Evolutionary conservation across 139 green algal genomes (phyloP), one percentile per base, ranked within the genome.

Genomic region (Closterium sp.): DNA sequence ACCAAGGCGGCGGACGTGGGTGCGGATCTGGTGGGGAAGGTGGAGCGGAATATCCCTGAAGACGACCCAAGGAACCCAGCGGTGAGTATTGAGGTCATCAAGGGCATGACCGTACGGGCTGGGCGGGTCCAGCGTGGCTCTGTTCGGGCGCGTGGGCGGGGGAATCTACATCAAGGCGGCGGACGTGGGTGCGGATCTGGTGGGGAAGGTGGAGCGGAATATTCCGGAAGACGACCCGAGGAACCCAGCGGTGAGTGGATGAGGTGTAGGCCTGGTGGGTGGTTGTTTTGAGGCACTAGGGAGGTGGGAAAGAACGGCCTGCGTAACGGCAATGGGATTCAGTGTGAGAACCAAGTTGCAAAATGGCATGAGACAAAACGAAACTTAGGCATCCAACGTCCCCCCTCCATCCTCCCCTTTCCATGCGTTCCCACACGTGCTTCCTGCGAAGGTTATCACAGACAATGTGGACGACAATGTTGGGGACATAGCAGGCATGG

Each of bases 401-500:
- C 38, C 38, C 38, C 38, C 38, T 50, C 38, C 38, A 50, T 17
- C 38, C 38, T 9, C 34, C 38, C 38, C 38, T 9, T 50, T 50
- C 38, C 38, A 50, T 50, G 38, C 38, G 11, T 50, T 50, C 38
- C 38, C 38, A 50, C 38, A 50, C 38, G 38, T 50, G 38, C 7
- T 50, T 50, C 38, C 38, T 50, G 38, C 13, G 38, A 7, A 50
- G 38, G 38, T 50, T 50, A 50, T 50, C 11, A 9, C 38, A 9
- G 89, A 94, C 32, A 99, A 99, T 90, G 98, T 99, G 70, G 98
- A 98, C 88, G 98, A 99, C 97, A 99, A 99, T 89, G 98, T n/a
- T 99, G 31, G 98, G 98, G 84, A 97, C 99, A 94, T 98, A 99
- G 91, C 98, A 98, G 98, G 98, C 91, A 99, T 99, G 98, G 98